Percentiles rank a stretch among this genome's conserved stretches.
Evolutionary conservation across 1,284 basidiomycete genomes (phyloP).

Genomic region (Ganoderma lingzhi): DNA sequence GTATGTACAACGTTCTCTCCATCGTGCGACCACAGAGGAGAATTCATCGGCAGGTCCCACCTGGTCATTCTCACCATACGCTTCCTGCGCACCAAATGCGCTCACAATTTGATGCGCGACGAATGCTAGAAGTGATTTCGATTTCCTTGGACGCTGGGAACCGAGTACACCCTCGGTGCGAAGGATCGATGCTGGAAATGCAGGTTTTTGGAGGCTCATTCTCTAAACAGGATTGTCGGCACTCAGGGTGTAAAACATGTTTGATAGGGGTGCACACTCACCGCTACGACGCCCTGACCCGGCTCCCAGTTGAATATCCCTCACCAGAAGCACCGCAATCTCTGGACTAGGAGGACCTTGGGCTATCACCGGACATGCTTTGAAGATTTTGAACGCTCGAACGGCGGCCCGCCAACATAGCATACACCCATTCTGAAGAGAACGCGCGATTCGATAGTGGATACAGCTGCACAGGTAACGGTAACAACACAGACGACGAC

Average conservation of each 20-base stretch:
- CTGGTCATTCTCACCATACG: background rate
- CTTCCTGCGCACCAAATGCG: background rate
- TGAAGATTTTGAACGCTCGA: background rate
- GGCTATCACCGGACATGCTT: no score
- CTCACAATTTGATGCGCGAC: background rate
- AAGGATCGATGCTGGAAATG: slow-evolving; percentile 10
- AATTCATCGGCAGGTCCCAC: background rate
- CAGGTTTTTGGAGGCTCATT: slow-evolving; percentile 12
- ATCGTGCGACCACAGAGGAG: background rate
- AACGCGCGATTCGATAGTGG: slow-evolving; percentile 20
- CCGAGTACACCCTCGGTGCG: background rate
- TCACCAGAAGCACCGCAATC: background rate
- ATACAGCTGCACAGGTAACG: slow-evolving; percentile 23
- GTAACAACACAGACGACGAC: slow-evolving; percentile 21
- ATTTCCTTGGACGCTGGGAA: slow-evolving; percentile 11
- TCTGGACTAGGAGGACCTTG: background rate
- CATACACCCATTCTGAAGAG: slow-evolving; percentile 1
- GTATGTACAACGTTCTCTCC: background rate
- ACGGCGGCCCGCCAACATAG: background rate
- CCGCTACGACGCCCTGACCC: slow-evolving; percentile 6
- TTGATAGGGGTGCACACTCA: slow-evolving; percentile 10
- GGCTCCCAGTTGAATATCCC: background rate
- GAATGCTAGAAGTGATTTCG: background rate
- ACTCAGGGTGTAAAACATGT: background rate
- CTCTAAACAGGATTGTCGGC: slow-evolving; percentile 18